Percentiles rank a stretch among this genome's conserved stretches.
Conservation (phyloP, 768 basidiomycete genomes). For the Melanogaster broomeanus region DNA sequence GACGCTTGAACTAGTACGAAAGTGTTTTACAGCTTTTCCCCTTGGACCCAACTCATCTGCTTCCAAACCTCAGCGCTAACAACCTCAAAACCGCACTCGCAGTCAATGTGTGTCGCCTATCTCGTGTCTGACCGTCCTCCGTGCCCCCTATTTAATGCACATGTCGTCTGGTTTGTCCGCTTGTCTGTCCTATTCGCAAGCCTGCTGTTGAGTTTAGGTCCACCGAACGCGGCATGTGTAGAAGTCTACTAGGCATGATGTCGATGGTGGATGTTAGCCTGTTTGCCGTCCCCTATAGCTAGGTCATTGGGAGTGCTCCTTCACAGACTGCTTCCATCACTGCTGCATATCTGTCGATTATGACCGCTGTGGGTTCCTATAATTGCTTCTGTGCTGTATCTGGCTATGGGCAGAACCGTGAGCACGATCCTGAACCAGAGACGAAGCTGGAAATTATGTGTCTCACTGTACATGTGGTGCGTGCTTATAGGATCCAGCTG, state of each 20-base stretch:
- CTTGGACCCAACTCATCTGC: not conserved
- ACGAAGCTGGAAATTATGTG: constrained; percentile 17
- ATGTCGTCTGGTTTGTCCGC: not conserved
- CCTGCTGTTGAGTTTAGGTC: not conserved
- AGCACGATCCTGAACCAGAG: constrained; percentile 26
- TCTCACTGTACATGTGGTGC: too few relatives aligned
- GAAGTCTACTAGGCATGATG: too few relatives aligned
- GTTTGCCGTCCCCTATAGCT: constrained; percentile 51
- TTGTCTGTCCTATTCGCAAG: constrained; percentile 6
- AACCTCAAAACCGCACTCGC: not conserved
- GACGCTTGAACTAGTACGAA: constrained; percentile 4
- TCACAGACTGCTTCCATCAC: constrained; percentile 21
- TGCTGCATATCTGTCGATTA: constrained; percentile 39
- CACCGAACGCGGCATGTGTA: too few relatives aligned
- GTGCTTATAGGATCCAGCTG: not conserved
- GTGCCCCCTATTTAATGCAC: constrained; percentile 6
- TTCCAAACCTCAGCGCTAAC: not conserved
- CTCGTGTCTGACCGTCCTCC: not conserved
- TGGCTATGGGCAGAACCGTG: constrained; percentile 39
- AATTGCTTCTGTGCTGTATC: constrained; percentile 38
- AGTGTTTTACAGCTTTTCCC: not conserved
- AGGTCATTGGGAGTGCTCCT: constrained; percentile 11
- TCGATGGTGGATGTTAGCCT: constrained; percentile 56
- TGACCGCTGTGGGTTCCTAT: constrained; percentile 36
- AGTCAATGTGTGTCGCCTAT: not conserved